These are phyloP conservation scores for Komagataella ulmi DNA, from an alignment of 805 yeast species.

Conservation along the genomic window DNA sequence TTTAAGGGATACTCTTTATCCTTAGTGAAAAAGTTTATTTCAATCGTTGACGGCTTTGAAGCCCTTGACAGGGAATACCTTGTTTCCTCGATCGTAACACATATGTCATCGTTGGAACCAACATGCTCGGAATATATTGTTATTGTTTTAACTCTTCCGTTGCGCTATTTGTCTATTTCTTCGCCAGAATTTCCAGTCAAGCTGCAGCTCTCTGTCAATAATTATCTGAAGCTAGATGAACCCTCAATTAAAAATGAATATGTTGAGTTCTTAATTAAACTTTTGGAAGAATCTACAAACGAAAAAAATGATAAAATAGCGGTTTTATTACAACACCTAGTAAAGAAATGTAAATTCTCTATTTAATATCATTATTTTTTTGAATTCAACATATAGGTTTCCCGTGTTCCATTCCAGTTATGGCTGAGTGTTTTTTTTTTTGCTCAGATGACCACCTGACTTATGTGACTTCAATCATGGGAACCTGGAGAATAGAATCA, in stretches of 20 bases:
- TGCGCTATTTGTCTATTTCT: slow-evolving; percentile 34
- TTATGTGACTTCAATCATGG: no score
- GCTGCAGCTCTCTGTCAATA: slow-evolving; percentile 59
- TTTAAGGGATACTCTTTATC: slow-evolving; percentile 26
- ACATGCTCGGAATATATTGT: slow-evolving; percentile 24
- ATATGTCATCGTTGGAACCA: slow-evolving; percentile 29
- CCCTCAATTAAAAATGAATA: background rate
- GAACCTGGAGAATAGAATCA: no score
- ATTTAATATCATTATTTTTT: background rate
- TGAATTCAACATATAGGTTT: no score
- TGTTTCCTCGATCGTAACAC: slow-evolving; percentile 47
- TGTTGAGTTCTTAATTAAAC: background rate
- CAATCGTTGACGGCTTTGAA: slow-evolving; percentile 54
- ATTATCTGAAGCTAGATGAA: slow-evolving; percentile 35
- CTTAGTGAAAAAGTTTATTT: slow-evolving; percentile 28
- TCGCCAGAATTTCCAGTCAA: slow-evolving; percentile 36
- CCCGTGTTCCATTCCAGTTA: no score
- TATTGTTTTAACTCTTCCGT: slow-evolving; percentile 50
- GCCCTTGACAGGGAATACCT: slow-evolving; percentile 59
- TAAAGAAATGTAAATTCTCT: background rate
- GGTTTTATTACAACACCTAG: background rate
- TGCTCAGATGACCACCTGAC: no score
- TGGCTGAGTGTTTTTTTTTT: no score
- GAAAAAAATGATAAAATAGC: background rate
- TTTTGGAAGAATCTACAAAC: background rate